Evolutionary conservation across 345 rosid species (phyloP).

Genomic region (Draba incana): DNA sequence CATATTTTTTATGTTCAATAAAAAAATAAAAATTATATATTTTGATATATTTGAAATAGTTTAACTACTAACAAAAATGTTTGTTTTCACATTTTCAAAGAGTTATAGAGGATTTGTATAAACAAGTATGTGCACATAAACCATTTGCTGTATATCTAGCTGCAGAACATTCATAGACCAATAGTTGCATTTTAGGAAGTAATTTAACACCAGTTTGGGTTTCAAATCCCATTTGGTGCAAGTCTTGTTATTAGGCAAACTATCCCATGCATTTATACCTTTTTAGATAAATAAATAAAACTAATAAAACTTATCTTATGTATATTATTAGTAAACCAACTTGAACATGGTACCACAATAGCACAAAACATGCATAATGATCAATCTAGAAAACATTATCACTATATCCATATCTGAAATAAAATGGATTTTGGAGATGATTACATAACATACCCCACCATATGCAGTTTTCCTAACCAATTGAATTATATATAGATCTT

Average conservation of each 20-base stretch:
- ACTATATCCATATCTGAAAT: constrained; percentile 28
- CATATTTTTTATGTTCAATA: too few species aligned
- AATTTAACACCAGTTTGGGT: neutral
- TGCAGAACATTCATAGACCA: too few species aligned
- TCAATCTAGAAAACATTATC: constrained; percentile 31
- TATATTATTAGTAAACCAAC: constrained; percentile 22
- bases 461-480: constrained; percentile 34
- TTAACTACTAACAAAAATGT: too few species aligned
- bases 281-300: neutral
- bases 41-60: too few species aligned
- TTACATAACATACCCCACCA: constrained; percentile 41
- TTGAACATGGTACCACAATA: constrained; percentile 35
- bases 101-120: too few species aligned
- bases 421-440: constrained; percentile 32
- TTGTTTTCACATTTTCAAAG: too few species aligned
- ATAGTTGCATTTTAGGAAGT: neutral
- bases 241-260: too few species aligned
- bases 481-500: constrained; percentile 2
- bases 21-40: too few species aligned
- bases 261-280: too few species aligned
- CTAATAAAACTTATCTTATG: neutral
- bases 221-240: neutral
- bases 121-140: too few species aligned
- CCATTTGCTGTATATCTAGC: too few species aligned
- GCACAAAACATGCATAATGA: constrained; percentile 37